phyloP scores from a whole-genome alignment of 495 filamentous ascomycete species.

The Tuber borchii region DNA sequence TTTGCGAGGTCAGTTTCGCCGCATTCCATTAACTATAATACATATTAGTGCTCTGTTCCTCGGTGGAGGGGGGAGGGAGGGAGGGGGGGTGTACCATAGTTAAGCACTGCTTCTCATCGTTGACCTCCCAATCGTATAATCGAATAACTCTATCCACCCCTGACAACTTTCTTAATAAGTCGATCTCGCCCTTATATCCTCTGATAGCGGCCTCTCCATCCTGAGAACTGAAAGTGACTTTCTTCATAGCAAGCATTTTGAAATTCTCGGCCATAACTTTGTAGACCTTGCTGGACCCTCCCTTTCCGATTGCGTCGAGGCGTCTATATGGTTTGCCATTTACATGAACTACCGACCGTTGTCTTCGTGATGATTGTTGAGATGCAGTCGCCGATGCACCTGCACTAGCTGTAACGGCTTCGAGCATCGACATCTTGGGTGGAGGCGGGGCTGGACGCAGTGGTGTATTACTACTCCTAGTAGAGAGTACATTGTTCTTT shows the following conservation, averaged over 20 bases:
- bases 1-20: slow-evolving; percentile 92
- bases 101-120: slow-evolving; percentile 76
- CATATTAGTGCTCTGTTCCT: slow-evolving; percentile 10
- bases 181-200: slow-evolving; percentile 96
- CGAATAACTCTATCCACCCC: slow-evolving; percentile 83
- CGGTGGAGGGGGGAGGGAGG: slow-evolving; percentile 3
- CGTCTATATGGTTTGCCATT: slow-evolving; percentile 87
- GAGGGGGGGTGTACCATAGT: slow-evolving; percentile 58
- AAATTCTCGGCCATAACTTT: slow-evolving; percentile 95
- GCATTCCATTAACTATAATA: slow-evolving; percentile 78
- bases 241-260: slow-evolving; percentile 87
- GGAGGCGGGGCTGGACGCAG: slow-evolving; percentile 72
- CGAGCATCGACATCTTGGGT: slow-evolving; percentile 89
- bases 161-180: slow-evolving; percentile 71
- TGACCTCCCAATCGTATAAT: slow-evolving; percentile 87
- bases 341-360: slow-evolving; percentile 70
- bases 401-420: slow-evolving; percentile 78
- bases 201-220: slow-evolving; percentile 67
- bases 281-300: slow-evolving; percentile 88
- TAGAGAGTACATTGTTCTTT: slow-evolving; percentile 61
- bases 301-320: slow-evolving; percentile 81
- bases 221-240: slow-evolving; percentile 74
- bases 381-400: slow-evolving; percentile 59
- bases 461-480: slow-evolving; percentile 75
- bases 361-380: slow-evolving; percentile 52